phyloP scores from a whole-genome alignment of 2,329 filamentous ascomycete species.

The Xylaria sp. region DNA sequence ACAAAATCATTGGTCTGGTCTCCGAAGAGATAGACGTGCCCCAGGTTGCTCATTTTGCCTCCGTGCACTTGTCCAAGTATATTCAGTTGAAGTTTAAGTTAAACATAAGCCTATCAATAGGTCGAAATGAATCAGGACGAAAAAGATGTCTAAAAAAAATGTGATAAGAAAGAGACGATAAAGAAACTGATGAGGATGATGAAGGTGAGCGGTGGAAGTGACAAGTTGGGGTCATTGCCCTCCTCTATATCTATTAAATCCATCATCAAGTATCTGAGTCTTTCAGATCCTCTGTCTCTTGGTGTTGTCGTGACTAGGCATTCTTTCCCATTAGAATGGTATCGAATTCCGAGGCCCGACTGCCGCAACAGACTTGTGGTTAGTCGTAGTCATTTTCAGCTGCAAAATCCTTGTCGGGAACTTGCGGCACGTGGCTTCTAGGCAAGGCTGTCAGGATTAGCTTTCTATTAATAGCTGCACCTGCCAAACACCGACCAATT shows the following conservation, averaged over 20 bases:
- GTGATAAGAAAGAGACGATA: neutral
- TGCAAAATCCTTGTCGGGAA: neutral
- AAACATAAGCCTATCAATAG: neutral
- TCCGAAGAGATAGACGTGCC: conserved; percentile 20
- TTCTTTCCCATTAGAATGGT: neutral
- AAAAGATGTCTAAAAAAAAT: neutral
- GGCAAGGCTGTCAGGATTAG: neutral
- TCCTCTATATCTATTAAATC: neutral
- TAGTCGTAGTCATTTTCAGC: neutral
- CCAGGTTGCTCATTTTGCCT: conserved; percentile 3
- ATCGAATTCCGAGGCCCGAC: conserved; percentile 9
- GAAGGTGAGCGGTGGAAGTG: neutral
- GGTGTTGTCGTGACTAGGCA: neutral
- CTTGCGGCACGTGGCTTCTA: neutral
- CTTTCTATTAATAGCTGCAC: neutral
- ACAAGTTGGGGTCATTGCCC: neutral
- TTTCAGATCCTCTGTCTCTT: neutral
- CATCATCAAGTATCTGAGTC: neutral
- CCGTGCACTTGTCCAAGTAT: neutral
- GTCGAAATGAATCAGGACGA: neutral
- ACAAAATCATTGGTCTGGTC: conserved; percentile 19
- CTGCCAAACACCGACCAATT: conserved; percentile 1
- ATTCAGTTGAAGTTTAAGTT: neutral
- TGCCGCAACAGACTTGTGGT: neutral
- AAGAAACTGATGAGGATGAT: neutral